Evolutionary conservation across 2,329 filamentous ascomycete genomes (phyloP).

Genomic region (Verticillium nonalfalfae): DNA sequence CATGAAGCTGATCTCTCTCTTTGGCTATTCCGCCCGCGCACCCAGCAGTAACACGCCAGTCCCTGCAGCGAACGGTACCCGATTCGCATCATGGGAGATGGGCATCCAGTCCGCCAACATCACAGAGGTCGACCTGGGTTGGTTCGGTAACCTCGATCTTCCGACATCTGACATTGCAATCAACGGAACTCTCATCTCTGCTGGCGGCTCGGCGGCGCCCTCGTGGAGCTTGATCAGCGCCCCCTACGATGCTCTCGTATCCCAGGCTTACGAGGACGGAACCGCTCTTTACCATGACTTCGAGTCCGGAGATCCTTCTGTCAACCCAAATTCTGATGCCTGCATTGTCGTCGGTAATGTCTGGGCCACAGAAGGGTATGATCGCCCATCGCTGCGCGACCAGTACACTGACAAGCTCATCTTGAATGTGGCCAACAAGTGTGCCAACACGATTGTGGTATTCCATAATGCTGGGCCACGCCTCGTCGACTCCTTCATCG

Average conservation of each 20-base stretch:
- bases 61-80: background rate
- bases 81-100: background rate
- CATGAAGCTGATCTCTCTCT: slow-evolving; percentile 43
- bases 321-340: slow-evolving; percentile 48
- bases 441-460: slow-evolving; percentile 57
- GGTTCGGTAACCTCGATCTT: slow-evolving; percentile 21
- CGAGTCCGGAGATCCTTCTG: slow-evolving; percentile 34
- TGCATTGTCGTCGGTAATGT: slow-evolving; percentile 64
- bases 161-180: slow-evolving; percentile 27
- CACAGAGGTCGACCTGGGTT: background rate
- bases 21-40: slow-evolving; percentile 57
- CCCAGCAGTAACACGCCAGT: slow-evolving; percentile 31
- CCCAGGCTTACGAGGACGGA: slow-evolving; percentile 45
- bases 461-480: slow-evolving; percentile 57
- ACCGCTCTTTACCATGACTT: slow-evolving; percentile 57
- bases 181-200: slow-evolving; percentile 37
- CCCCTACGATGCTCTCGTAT: slow-evolving; percentile 48
- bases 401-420: slow-evolving; percentile 57
- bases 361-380: slow-evolving; percentile 67
- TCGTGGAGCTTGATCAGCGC: slow-evolving; percentile 39
- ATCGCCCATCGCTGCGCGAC: slow-evolving; percentile 57
- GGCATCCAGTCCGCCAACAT: background rate
- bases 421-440: slow-evolving; percentile 48
- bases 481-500: slow-evolving; percentile 53
- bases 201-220: slow-evolving; percentile 21